Evolutionary conservation across 345 rosid species (phyloP).

Genomic region (Pistacia integerrima): DNA sequence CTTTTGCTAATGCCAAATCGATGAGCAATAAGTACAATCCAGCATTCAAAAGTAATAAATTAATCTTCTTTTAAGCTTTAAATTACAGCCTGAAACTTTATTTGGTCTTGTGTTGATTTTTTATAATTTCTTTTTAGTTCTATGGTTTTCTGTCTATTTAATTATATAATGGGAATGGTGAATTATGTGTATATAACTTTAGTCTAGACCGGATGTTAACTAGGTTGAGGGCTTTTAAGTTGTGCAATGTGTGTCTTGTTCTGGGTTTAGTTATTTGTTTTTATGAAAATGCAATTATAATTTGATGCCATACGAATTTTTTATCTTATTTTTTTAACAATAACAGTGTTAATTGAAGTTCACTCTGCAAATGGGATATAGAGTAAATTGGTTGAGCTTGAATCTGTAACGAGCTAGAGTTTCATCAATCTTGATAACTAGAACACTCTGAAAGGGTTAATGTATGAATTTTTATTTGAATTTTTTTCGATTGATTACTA

Average conservation of each 20-base stretch:
- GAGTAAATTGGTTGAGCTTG: neutral
- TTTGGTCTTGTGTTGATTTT: neutral
- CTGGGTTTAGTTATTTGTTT: neutral
- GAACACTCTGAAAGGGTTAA: neutral
- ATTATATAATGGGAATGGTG: no score
- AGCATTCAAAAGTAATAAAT: constrained; percentile 53
- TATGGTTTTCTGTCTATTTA: neutral
- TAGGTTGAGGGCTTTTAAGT: neutral
- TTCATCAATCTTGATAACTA: neutral
- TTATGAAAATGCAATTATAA: neutral
- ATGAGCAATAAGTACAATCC: constrained; percentile 57
- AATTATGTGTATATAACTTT: neutral
- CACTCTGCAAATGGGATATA: neutral
- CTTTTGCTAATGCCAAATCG: constrained; percentile 72
- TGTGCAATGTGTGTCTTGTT: neutral
- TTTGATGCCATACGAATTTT: neutral
- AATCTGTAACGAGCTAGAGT: neutral
- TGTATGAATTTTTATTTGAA: neutral
- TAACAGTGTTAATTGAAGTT: neutral
- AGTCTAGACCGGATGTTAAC: neutral
- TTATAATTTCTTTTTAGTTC: neutral
- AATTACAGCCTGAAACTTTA: neutral
- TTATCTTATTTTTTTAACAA: neutral
- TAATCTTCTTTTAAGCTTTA: neutral
- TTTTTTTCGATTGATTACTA: neutral